Evolutionary conservation across 108 stramenopile species (phyloP), one percentile per base, ranked within the genome.

Genomic region (Phaeodactylum tricornutum): DNA sequence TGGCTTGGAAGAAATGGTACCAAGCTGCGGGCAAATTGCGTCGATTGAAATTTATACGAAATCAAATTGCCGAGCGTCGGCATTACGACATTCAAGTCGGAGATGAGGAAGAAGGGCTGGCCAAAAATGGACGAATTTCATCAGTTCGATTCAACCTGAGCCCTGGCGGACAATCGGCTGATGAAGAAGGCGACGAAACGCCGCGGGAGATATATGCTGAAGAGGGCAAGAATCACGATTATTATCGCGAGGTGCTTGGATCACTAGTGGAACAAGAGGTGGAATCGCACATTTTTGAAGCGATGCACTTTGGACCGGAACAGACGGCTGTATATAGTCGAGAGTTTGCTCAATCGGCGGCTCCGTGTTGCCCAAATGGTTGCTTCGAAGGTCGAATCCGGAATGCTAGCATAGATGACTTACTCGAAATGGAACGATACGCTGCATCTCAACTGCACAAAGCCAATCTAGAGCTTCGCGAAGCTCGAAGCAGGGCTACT

Each of bases 1-100:
- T 61, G 33, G 82, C 84, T 8, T 92, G 90, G 90, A 65, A 78
- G 22, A 79, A 82, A 33, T 92, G 90, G 90, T 87, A 92, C 50
- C 58, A 61, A 14, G 77, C 75, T 0, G 87, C 82, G n/a, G 75
- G 64, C 1, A 74, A 75, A 37, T 41, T 84, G 33, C 46, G 87
- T 9, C 63, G 78, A 44, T 55, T 89, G 38, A 69, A 83, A 32
- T 89, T 78, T 42, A 69, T 89, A 40, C 72, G 87, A 4, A 20
- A 15, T 5, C 39, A 41, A 41, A 41, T 41, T 41, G 39, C 39
- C 39, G 21, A 41, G 14, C 5, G 14, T 20, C 21, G 16, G 5
- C 39, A 41, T 41, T 41, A 41, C 39, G 33, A 34, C 12, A 12
- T 11, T 11, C 33, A 34, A 34, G 33, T 8, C 8, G 9, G 12